Evolutionary conservation across 441 rosid genomes (phyloP), one percentile per base, ranked within the genome.

Genomic region (Pelargonium australe): DNA sequence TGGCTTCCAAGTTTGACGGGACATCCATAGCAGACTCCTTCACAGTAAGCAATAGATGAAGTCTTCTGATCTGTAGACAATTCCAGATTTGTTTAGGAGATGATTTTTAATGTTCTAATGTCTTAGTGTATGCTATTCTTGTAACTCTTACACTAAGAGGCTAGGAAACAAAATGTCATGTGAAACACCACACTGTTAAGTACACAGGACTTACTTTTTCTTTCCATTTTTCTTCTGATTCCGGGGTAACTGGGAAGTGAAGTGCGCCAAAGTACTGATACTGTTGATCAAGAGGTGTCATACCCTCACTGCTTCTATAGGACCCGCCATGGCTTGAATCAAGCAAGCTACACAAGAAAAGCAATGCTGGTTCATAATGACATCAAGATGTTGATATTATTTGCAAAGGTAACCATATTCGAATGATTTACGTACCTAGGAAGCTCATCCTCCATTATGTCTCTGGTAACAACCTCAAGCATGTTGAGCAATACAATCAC

Each of bases 21-120:
- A 96, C 99, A 81, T 96, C 99, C 99, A 92, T 96, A 12, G 98
- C 98, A 60, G 98, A 96, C 79, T 96, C 99, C 85, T 96, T 96
- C 12, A 96, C 89, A 67, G 95, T 96, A 70, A 96, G 94, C 83
- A 96, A 84, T 34, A 92, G 86, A 82, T 77, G 77, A 73, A 96
- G 87, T 69, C 98, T 80, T 68, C 89, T 91, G 75, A 96, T 96
- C 99, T 96, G 87, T 72, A 81, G 53, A 47, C 13, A 25, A 11
- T 66, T 63, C 13, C 13, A 65, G 65, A 73, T 45, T 58, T 28
- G 17, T 53, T 58, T 0, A 9, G 49, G 49, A 1, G 49, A 44
- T 8, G 49, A 44, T 44, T 44, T 44, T 11, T 37, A 37, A 44
- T 44, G 13, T 44, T 44, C 4, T 8, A 44, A 44, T 44, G 49